phyloP scores from a whole-genome alignment of 2,329 filamentous ascomycete species.

The Ophiosphaerella narmari region DNA sequence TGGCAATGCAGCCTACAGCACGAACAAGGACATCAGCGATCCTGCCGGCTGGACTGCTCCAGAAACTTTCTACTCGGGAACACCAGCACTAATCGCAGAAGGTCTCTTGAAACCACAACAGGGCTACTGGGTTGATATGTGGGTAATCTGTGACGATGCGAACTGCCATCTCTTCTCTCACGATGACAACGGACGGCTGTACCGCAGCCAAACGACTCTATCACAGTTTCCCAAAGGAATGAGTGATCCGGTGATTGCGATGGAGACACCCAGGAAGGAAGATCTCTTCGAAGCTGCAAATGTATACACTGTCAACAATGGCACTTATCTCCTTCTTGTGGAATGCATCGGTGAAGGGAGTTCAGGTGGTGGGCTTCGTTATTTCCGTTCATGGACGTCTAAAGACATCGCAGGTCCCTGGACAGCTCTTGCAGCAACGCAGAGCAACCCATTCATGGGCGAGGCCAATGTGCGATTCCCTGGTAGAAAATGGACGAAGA shows the following conservation, averaged over 20 bases:
- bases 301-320: constrained; percentile 41
- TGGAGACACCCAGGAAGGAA: constrained; percentile 32
- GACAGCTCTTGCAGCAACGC: constrained; percentile 42
- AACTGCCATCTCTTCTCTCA: constrained; percentile 49
- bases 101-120: constrained; percentile 31
- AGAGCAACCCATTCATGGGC: constrained; percentile 46
- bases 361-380: constrained; percentile 32
- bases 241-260: constrained; percentile 43
- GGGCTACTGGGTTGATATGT: constrained; percentile 53
- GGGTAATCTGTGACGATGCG: constrained; percentile 48
- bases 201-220: constrained; percentile 45
- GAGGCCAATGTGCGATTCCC: constrained; percentile 46
- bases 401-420: constrained; percentile 40
- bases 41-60: constrained; percentile 48
- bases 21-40: constrained; percentile 48
- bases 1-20: constrained; percentile 51
- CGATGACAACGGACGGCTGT: constrained; percentile 50
- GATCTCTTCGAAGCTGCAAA: constrained; percentile 47
- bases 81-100: constrained; percentile 38
- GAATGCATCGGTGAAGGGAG: constrained; percentile 43
- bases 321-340: constrained; percentile 46
- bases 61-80: constrained; percentile 42
- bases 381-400: constrained; percentile 49
- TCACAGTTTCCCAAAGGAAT: constrained; percentile 44
- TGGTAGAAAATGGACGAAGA: constrained; percentile 45